Conservation (phyloP, 2,329 filamentous ascomycete genomes). For the Acrodontium crateriforme region DNA sequence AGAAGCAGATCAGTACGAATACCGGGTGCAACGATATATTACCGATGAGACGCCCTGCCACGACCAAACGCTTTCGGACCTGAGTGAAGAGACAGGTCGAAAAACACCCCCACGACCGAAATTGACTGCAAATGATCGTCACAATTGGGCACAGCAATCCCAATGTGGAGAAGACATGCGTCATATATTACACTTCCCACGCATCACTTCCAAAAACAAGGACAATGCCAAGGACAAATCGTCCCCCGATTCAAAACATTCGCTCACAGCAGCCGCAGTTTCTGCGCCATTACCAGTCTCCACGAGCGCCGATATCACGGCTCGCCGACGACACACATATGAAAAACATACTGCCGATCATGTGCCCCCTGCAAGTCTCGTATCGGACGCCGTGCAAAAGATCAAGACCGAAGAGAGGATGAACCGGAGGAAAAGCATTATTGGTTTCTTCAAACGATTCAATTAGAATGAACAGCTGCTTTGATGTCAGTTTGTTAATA, state of each 20-base stretch:
- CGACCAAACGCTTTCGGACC: background rate
- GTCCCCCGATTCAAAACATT: background rate
- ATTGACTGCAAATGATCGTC: conserved; percentile 7
- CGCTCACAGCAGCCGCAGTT: background rate
- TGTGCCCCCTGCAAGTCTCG: conserved; percentile 3
- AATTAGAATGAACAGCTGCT: background rate
- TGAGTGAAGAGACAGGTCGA: background rate
- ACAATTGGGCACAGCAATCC: conserved; percentile 11
- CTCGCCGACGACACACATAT: background rate
- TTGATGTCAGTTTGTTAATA: no score
- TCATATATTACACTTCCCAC: conserved; percentile 2
- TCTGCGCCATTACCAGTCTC: no score
- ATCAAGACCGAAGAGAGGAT: conserved; percentile 8
- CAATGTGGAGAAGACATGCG: conserved; percentile 8
- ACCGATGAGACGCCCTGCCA: background rate
- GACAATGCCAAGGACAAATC: conserved; percentile 2
- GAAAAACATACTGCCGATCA: conserved; percentile 1
- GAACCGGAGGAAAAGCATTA: conserved; percentile 4
- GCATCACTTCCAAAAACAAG: conserved; percentile 1
- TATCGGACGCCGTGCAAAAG: conserved; percentile 8
- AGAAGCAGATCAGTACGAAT: background rate
- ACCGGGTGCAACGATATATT: background rate
- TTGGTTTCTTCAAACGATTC: conserved; percentile 7
- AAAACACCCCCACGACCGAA: conserved; percentile 1
- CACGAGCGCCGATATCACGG: background rate